Base-by-base conservation (phyloP, 2,329 filamentous ascomycete species). In the Fusarium veterinarium region DNA sequence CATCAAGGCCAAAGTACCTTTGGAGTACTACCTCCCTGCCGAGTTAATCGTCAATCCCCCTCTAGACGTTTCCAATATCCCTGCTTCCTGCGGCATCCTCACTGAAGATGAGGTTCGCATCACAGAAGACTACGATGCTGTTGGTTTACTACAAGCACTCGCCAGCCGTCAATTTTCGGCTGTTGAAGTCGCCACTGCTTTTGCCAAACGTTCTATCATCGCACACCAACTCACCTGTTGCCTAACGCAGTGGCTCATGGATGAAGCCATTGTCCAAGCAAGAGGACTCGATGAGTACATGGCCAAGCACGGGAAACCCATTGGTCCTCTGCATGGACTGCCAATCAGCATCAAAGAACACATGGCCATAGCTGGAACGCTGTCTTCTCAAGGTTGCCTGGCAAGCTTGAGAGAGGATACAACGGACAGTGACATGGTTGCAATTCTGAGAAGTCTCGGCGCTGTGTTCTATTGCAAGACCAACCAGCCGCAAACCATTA, bases 391-490 rank as follows among this genome's bases (percentile, higher is more conserved):
- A 5, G 63, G 55, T 0, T 74, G 37, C 19, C 38, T 68, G 5
- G 52, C 67, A 5, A 61, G 49, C 5, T 13, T 61, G 5, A 60
- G 48, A 33, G 58, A 65, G 19, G 71, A 73, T 19, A 38, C 55
- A 2, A 38, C 55, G 19, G 71, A 74, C 6, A 64, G 70, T 8
- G 40, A 60, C 1, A 84, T 86, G 0, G 87, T 92, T 0, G 84
- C 88, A 10, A 81, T 91, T 2, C 80, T 93, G 5, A 80, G 88
- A 33, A 83, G 84, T 30, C 83, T 89, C 0, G 92, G 92, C 2
- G 91, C 91, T 3, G 85, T 93, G 0, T 81, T 91, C 30, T 90
- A 91, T 73, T 86, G 88, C 71, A 92, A 92, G 79, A 92, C 91
- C 3, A 92, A 91, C 67, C 84, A 92, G 13, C 90, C 91, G 0